phyloP scores from a whole-genome alignment of 1,284 basidiomycete species.

The Tylopilus orsonianus region DNA sequence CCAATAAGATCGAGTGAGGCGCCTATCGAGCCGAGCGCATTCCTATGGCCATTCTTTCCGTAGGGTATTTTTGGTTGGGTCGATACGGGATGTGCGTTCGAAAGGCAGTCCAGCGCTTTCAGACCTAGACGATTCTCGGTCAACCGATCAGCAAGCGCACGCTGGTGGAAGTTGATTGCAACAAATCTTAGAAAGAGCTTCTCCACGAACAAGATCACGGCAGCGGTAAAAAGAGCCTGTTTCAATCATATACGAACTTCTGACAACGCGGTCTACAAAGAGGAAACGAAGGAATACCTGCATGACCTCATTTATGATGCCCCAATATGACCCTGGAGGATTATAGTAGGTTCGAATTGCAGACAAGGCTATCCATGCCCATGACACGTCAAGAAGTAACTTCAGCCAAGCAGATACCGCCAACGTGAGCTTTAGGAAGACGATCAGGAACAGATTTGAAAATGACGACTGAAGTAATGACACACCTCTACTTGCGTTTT shows the following conservation, averaged over 20 bases:
- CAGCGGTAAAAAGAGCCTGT: conserved; percentile 64
- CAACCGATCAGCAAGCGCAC: conserved; percentile 70
- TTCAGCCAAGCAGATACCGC: conserved; percentile 73
- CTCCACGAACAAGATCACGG: conserved; percentile 63
- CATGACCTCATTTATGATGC: conserved; percentile 65
- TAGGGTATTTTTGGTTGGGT: conserved; percentile 32
- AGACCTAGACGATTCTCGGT: conserved; percentile 68
- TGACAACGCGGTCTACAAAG: neutral
- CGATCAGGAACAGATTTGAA: neutral
- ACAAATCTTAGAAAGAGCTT: conserved; percentile 72
- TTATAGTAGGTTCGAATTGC: conserved; percentile 55
- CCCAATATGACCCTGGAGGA: conserved; percentile 68
- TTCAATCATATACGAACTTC: conserved; percentile 5
- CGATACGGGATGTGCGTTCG: conserved; percentile 54
- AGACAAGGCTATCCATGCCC: conserved; percentile 71
- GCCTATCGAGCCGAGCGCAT: conserved; percentile 30
- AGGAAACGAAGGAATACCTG: conserved; percentile 43
- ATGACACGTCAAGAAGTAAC: conserved; percentile 59
- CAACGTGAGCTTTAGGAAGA: conserved; percentile 51
- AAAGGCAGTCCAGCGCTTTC: conserved; percentile 66
- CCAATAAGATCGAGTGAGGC: conserved; percentile 33
- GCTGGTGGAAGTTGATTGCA: conserved; percentile 77
- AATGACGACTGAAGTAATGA: neutral
- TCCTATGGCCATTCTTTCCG: conserved; percentile 38
- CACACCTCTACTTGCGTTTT: conserved; percentile 65